phyloP scores from a whole-genome alignment of 2,329 filamentous ascomycete genomes.

The Ciborinia camelliae region DNA sequence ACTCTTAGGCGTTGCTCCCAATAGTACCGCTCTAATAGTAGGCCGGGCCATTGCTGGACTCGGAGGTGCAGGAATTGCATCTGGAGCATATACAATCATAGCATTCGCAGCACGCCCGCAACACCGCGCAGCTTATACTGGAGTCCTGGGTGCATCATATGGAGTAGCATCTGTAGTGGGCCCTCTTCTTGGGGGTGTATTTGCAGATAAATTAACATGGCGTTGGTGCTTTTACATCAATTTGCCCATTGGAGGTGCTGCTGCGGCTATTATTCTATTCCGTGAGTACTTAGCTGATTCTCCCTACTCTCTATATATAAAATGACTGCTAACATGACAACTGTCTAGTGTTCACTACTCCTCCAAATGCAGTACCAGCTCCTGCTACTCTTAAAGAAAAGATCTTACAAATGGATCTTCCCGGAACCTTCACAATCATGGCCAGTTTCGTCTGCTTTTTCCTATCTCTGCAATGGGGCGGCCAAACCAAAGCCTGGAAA shows the following conservation, averaged over 20 bases:
- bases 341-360: conserved; percentile 35
- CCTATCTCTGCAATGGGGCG: conserved; percentile 49
- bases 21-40: conserved; percentile 26
- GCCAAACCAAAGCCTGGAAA: conserved; percentile 45
- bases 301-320: background rate
- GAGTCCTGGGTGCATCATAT: conserved; percentile 63
- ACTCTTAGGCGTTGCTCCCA: conserved; percentile 34
- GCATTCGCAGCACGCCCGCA: conserved; percentile 36
- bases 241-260: conserved; percentile 39
- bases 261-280: conserved; percentile 29
- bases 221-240: conserved; percentile 46
- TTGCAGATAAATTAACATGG: conserved; percentile 58
- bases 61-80: conserved; percentile 31
- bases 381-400: conserved; percentile 43
- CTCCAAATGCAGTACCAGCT: conserved; percentile 40
- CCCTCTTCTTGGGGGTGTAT: conserved; percentile 60
- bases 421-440: conserved; percentile 47
- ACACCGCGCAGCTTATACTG: conserved; percentile 48
- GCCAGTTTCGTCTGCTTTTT: conserved; percentile 44
- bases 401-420: conserved; percentile 47
- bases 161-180: conserved; percentile 60
- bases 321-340: background rate
- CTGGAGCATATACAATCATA: conserved; percentile 44
- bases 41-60: conserved; percentile 30
- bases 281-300: background rate